phyloP scores from a whole-genome alignment of 352 stramenopile genomes.

The Pythium scleroteichum region DNA sequence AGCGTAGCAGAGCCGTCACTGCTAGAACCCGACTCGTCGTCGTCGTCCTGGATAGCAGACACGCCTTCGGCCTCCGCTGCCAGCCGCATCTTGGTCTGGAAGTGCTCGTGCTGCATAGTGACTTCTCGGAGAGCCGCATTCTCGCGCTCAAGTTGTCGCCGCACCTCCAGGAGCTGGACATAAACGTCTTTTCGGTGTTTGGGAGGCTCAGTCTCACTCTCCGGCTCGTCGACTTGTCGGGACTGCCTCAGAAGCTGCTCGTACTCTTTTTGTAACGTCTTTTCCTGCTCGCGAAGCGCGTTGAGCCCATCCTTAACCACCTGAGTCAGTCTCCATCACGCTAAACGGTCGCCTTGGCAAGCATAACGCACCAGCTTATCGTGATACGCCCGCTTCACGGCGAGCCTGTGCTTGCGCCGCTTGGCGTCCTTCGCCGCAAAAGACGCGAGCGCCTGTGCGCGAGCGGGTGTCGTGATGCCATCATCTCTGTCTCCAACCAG shows the following conservation, averaged over 20 bases:
- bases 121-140: conserved; percentile 32
- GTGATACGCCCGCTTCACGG: conserved; percentile 43
- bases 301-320: conserved; percentile 32
- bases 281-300: conserved; percentile 34
- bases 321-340: background rate
- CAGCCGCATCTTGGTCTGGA: conserved; percentile 30
- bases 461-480: background rate
- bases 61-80: conserved; percentile 2
- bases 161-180: conserved; percentile 33
- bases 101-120: conserved; percentile 31
- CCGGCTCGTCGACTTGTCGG: background rate
- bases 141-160: conserved; percentile 31
- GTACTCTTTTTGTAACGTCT: conserved; percentile 33
- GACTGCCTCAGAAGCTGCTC: conserved; percentile 8
- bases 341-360: background rate
- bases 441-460: conserved; percentile 7
- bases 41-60: conserved; percentile 7
- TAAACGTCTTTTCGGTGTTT: conserved; percentile 24
- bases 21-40: conserved; percentile 21
- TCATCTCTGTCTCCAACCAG: background rate
- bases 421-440: conserved; percentile 4
- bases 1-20: conserved; percentile 6
- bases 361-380: conserved; percentile 27
- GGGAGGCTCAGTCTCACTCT: background rate
- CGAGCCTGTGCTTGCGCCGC: conserved; percentile 26